Base-by-base conservation (phyloP, 495 filamentous ascomycete genomes). In the Chaetomium cochliodes region DNA sequence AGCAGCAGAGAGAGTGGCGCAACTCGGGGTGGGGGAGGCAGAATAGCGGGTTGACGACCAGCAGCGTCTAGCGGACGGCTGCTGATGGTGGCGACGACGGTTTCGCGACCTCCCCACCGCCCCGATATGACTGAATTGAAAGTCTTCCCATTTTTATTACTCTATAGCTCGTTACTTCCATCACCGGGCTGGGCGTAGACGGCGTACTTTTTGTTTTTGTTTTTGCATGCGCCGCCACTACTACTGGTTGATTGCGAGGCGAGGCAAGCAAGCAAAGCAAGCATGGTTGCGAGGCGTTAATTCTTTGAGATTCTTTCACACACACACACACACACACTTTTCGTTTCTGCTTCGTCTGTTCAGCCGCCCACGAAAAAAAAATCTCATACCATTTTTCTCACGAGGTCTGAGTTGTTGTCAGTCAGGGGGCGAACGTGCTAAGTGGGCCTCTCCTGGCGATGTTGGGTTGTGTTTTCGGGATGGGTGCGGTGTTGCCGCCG, bases 21-120 rank as follows among this genome's bases (percentile, higher is more conserved):
- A 84, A 84, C 67, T 85, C 82, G 12, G 81, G 72, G 15, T 85
- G 80, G 81, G 75, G 71, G 30, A 76, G 73, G 47, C 77, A 73
- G 53, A 77, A 77, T 54, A 78, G 71, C 51, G 66, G 72, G 33
- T 64, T 77, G 65, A 73, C 75, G 30, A 72, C 70, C 18, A 68
- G 74, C 55, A 74, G 69, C 50, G 69, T 67, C 54, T 76, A 72
- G 68, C 50, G 44, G 41, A 50, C 52, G 58, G 5, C 33, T 11
- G 33, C 33, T 37, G 22, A 41, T 50, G n/a, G 46, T 50, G 46
- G 46, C 18, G 20, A 18, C 44, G 46, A 55, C 18, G 46, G 41
- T 39, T n/a, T 15, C 0, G 15, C 28, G 28, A 22, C 30, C 20
- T 33, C 52, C 33, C 18, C 33, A 8, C 33, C 33, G 33, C 33